Percentiles rank a stretch among this genome's conserved stretches.
Conservation (phyloP, 495 filamentous ascomycete genomes). For the Geoglossum glabrum region DNA sequence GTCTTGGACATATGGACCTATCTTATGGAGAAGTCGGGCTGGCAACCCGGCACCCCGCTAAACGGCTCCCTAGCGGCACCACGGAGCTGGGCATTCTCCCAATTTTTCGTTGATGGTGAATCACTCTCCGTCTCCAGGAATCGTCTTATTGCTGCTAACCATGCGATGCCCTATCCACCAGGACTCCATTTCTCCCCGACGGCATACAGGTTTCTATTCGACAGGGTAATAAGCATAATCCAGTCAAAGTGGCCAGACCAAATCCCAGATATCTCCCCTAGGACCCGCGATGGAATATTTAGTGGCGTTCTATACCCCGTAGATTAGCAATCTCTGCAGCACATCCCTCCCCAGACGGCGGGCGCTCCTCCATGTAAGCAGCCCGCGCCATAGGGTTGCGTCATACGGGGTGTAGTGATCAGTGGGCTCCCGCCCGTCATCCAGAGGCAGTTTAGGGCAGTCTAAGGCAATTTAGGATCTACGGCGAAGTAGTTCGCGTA, state of each 20-base stretch:
- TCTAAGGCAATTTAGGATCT: not conserved
- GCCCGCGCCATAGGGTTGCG: not conserved
- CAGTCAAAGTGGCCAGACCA: constrained; percentile 32
- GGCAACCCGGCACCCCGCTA: constrained; percentile 36
- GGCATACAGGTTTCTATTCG: constrained; percentile 38
- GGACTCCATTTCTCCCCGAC: constrained; percentile 43
- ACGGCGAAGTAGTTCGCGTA: not conserved
- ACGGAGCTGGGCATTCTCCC: constrained; percentile 26
- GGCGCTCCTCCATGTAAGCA: too few relatives aligned
- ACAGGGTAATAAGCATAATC: constrained; percentile 33
- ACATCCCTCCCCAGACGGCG: not conserved
- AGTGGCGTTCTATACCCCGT: not conserved
- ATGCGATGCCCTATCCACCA: constrained; percentile 12
- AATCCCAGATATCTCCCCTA: not conserved
- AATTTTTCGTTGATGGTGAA: constrained; percentile 41
- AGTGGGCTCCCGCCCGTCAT: too few relatives aligned
- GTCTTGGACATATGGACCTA: constrained; percentile 58
- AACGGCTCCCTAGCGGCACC: constrained; percentile 31
- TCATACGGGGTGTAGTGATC: too few relatives aligned
- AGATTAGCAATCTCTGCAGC: not conserved
- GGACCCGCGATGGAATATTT: not conserved
- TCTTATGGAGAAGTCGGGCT: constrained; percentile 42
- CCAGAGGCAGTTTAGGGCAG: too few relatives aligned
- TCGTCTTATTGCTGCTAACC: not conserved
- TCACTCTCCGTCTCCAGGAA: not conserved